These are phyloP conservation scores for Penicillium sp. DNA, from an alignment of 2,329 filamentous ascomycete species.

Conservation along the genomic window DNA sequence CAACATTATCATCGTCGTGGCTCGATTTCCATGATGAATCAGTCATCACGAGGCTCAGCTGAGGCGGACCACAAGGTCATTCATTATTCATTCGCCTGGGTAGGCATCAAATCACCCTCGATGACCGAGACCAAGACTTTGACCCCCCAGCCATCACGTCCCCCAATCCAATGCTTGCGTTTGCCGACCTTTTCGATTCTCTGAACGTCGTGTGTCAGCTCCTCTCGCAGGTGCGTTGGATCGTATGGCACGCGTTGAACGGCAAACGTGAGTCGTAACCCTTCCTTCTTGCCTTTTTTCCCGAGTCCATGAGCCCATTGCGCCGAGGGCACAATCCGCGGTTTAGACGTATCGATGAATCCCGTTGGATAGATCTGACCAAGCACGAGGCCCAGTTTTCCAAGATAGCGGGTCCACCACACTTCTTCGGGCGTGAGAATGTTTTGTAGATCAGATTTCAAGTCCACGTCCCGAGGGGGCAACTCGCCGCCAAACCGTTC, in stretches of 20 bases:
- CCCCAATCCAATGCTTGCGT: slow-evolving; percentile 35
- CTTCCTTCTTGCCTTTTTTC: slow-evolving; percentile 29
- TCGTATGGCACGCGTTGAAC: slow-evolving; percentile 24
- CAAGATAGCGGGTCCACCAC: slow-evolving; percentile 34
- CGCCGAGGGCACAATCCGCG: slow-evolving; percentile 24
- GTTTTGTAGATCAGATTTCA: slow-evolving; percentile 25
- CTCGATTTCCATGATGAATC: no score
- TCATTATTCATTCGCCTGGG: neutral
- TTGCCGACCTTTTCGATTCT: slow-evolving; percentile 35
- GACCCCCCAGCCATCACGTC: slow-evolving; percentile 26
- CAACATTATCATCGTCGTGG: no score
- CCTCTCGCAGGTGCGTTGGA: slow-evolving; percentile 21
- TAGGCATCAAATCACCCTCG: slow-evolving; percentile 16
- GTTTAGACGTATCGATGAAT: slow-evolving; percentile 21
- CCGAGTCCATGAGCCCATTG: slow-evolving; percentile 29
- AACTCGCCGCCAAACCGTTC: slow-evolving; percentile 32
- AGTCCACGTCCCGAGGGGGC: slow-evolving; percentile 29
- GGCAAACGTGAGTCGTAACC: slow-evolving; percentile 24
- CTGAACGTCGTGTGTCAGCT: slow-evolving; percentile 21
- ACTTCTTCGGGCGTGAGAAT: slow-evolving; percentile 31
- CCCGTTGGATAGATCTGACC: slow-evolving; percentile 31
- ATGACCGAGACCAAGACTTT: slow-evolving; percentile 19
- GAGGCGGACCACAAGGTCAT: slow-evolving; percentile 1
- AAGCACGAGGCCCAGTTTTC: slow-evolving; percentile 28
- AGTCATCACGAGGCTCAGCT: no score